These are phyloP conservation scores for Podila epigama DNA, from an alignment of 192 early-diverging fungal species.

Conservation along the genomic window DNA sequence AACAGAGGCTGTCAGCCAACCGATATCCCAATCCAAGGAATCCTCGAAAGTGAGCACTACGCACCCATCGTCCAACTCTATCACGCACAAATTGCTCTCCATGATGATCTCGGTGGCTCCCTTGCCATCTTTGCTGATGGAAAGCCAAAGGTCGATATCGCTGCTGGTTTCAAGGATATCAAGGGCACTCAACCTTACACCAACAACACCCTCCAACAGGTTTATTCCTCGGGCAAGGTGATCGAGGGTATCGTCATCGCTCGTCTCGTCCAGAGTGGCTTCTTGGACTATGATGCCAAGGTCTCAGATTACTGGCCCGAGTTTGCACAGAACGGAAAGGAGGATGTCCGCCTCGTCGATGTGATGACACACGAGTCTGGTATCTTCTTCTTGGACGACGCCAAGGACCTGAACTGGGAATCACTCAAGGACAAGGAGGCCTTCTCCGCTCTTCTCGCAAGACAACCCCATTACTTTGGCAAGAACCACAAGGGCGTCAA, in stretches of 20 bases:
- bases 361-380: constrained; percentile 71
- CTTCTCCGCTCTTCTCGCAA: constrained; percentile 59
- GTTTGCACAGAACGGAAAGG: constrained; percentile 74
- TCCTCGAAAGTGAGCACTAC: constrained; percentile 7
- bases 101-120: constrained; percentile 60
- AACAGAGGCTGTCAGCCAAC: constrained; percentile 3
- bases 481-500: constrained; percentile 39
- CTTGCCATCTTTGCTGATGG: constrained; percentile 58
- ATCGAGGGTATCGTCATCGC: constrained; percentile 68
- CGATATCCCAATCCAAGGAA: constrained; percentile 7
- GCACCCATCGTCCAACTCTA: constrained; percentile 11
- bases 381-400: constrained; percentile 64
- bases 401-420: constrained; percentile 42
- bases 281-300: constrained; percentile 56
- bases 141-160: constrained; percentile 64
- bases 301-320: constrained; percentile 76
- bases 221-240: constrained; percentile 69
- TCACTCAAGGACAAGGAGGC: constrained; percentile 58
- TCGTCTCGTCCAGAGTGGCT: constrained; percentile 62
- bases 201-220: constrained; percentile 66
- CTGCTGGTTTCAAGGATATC: constrained; percentile 64
- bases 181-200: constrained; percentile 49
- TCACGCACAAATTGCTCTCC: constrained; percentile 21
- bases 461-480: constrained; percentile 70
- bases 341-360: constrained; percentile 68